Percentiles rank a stretch among this genome's conserved stretches.
Evolutionary conservation across 768 basidiomycete species (phyloP).

Genomic region (Gymnopilus junonius): DNA sequence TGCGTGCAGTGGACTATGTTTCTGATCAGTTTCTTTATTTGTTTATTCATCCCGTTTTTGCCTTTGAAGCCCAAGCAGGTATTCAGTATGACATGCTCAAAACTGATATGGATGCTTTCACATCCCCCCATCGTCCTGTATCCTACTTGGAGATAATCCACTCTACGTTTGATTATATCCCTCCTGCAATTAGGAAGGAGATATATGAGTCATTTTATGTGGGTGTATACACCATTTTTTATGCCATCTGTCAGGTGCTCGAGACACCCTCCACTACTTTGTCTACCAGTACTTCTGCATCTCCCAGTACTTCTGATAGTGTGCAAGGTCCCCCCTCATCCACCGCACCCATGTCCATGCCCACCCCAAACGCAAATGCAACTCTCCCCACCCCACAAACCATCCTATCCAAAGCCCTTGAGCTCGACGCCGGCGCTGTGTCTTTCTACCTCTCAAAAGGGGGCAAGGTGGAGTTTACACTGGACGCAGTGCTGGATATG

Average conservation of each 20-base stretch:
- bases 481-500: neutral
- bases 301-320: too few species aligned
- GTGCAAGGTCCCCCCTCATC: too few species aligned
- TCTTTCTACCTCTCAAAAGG: neutral
- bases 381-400: neutral
- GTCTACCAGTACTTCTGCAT: too few species aligned
- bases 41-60: neutral
- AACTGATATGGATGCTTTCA: neutral
- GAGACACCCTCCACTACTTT: too few species aligned
- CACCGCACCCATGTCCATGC: too few species aligned
- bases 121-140: neutral
- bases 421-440: neutral
- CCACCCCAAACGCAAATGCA: too few species aligned
- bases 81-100: neutral
- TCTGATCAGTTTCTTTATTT: too few species aligned
- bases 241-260: neutral
- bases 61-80: neutral
- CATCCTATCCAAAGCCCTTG: neutral
- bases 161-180: neutral
- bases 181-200: neutral
- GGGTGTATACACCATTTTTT: neutral
- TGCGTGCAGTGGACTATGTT: too few species aligned
- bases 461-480: neutral
- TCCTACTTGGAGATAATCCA: neutral
- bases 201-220: conserved; percentile 3